These are phyloP conservation scores for Fusarium continuum DNA, from an alignment of 2,329 filamentous ascomycete species.

Conservation along the genomic window DNA sequence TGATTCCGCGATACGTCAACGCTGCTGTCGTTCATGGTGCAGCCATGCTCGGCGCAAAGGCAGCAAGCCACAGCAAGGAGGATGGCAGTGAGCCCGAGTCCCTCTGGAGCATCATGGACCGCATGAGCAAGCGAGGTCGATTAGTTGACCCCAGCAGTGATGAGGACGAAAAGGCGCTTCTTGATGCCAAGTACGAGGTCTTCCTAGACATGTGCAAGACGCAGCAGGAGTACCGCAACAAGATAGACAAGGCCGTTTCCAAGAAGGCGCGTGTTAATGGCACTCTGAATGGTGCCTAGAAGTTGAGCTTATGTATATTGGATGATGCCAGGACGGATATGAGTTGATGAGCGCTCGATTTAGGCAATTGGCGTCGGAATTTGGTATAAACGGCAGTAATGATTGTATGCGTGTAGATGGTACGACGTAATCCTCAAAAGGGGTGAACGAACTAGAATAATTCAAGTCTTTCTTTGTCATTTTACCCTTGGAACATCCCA, in stretches of 20 bases:
- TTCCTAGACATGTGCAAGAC: slow-evolving; percentile 91
- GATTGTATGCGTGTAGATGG: slow-evolving; percentile 15
- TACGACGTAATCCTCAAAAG: background rate
- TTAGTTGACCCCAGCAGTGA: slow-evolving; percentile 80
- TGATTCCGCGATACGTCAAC: slow-evolving; percentile 93
- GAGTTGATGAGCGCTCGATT: slow-evolving; percentile 16
- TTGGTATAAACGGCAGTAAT: slow-evolving; percentile 18
- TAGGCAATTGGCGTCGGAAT: slow-evolving; percentile 21
- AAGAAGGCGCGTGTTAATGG: slow-evolving; percentile 49
- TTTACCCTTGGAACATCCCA: background rate
- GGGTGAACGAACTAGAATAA: slow-evolving; percentile 25
- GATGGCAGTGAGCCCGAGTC: slow-evolving; percentile 77
- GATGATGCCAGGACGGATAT: background rate
- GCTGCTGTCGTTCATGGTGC: slow-evolving; percentile 98
- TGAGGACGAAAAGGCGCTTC: slow-evolving; percentile 76
- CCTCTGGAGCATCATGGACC: slow-evolving; percentile 96
- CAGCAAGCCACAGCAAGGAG: slow-evolving; percentile 81
- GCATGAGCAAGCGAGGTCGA: slow-evolving; percentile 93
- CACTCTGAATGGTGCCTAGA: slow-evolving; percentile 44
- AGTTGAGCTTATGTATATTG: background rate
- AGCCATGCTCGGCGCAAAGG: slow-evolving; percentile 97
- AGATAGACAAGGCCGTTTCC: slow-evolving; percentile 72
- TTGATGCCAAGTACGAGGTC: slow-evolving; percentile 92
- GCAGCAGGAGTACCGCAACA: slow-evolving; percentile 82
- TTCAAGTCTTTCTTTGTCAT: background rate